Percentiles rank a stretch among this genome's conserved stretches.
phyloP scores from a whole-genome alignment of 2,329 filamentous ascomycete genomes.

The Exophiala phaeomuriformis region DNA sequence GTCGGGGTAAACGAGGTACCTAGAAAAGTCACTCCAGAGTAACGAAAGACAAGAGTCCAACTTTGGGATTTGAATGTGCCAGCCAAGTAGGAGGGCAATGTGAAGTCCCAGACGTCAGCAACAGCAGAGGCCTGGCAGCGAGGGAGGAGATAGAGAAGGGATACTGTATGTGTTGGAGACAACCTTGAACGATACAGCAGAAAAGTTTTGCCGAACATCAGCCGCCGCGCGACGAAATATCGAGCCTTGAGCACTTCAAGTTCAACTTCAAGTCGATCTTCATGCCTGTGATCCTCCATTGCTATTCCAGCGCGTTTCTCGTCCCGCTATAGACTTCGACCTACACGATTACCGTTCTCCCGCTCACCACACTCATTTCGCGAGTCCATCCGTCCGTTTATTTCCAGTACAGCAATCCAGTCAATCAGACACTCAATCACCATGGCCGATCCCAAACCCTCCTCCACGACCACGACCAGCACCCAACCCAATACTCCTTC shows the following conservation, averaged over 20 bases:
- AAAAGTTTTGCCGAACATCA: background rate
- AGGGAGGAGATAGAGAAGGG: background rate
- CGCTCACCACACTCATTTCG: no score
- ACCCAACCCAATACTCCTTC: background rate
- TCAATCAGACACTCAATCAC: constrained; percentile 7
- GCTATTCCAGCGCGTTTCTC: background rate
- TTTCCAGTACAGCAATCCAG: background rate
- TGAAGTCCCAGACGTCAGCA: no score
- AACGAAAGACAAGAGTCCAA: no score
- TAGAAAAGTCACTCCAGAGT: no score
- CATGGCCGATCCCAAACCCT: constrained; percentile 10
- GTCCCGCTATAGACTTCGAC: no score
- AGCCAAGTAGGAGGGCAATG: no score
- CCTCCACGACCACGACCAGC: background rate
- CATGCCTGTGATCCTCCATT: background rate
- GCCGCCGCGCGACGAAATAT: background rate
- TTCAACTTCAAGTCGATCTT: background rate
- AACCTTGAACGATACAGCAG: background rate
- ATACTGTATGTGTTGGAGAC: background rate
- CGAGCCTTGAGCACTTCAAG: no score
- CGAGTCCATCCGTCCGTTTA: background rate
- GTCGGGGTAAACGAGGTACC: no score
- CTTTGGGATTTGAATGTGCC: no score
- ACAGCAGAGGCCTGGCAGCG: no score
- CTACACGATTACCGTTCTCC: no score